Percentiles rank a stretch among this genome's conserved stretches.
Evolutionary conservation across 345 rosid genomes (phyloP).

Genomic region (Eucalyptus coolabah): DNA sequence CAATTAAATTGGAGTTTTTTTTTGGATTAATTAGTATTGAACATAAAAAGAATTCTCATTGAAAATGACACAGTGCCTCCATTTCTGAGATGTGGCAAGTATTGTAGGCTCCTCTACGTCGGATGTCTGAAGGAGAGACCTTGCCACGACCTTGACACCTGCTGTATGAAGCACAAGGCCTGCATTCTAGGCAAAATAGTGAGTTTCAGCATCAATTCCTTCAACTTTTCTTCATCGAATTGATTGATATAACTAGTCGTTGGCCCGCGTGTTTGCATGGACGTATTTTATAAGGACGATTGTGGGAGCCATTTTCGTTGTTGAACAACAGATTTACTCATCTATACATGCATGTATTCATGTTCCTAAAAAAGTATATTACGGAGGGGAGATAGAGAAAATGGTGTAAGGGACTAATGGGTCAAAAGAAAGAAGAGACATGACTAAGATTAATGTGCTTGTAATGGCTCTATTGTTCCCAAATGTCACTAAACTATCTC

Average conservation of each 20-base stretch:
- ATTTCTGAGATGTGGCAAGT: too few species aligned
- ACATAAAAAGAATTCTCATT: too few species aligned
- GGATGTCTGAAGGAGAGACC: too few species aligned
- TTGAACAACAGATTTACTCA: not conserved
- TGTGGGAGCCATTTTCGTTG: not conserved
- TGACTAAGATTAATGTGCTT: not conserved
- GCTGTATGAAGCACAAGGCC: too few species aligned
- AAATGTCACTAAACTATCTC: not conserved
- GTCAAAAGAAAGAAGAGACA: not conserved
- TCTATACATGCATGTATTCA: not conserved
- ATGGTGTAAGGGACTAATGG: not conserved
- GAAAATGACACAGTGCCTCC: too few species aligned
- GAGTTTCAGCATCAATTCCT: accelerated
- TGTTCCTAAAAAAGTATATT: accelerated
- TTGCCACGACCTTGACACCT: accelerated
- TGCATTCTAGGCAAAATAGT: too few species aligned
- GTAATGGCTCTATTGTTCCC: not conserved
- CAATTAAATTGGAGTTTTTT: too few species aligned
- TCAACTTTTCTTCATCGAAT: not conserved
- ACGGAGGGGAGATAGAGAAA: not conserved
- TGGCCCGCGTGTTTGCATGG: not conserved
- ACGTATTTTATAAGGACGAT: not conserved
- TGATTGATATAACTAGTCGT: not conserved
- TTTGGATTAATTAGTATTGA: too few species aligned
- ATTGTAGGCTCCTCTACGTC: accelerated